Evolutionary conservation across 257 asterid genomes (phyloP), one percentile per base, ranked within the genome.

Genomic region (Leonotis leonurus): DNA sequence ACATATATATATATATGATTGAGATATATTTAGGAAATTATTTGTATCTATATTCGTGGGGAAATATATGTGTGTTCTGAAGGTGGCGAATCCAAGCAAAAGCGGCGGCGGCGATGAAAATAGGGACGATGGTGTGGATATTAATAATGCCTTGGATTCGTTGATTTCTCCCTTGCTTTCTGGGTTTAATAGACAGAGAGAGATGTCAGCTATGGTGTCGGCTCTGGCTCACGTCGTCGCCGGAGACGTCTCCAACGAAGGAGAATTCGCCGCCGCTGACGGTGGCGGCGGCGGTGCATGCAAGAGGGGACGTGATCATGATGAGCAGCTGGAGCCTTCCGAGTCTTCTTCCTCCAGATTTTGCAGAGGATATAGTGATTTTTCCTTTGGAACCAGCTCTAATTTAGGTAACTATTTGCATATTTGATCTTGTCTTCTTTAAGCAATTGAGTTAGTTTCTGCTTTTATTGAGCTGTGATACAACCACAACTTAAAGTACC

Each of bases 161-260:
- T 29, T 78, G 63, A 18, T 63, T 67, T 64, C 66, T 46, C 73
- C 80, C 1, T 52, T 71, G 76, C 29, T 80, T 53, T 55, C 68
- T 26, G 73, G 83, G 56, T 6, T 80, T 1, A 52, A 25, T 20
- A 73, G 91, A 58, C 86, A 90, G 65, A 68, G 61, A 7, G 98
- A 90, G 72, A 83, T 88, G 84, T 83, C 91, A 4, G 83, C 70
- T 0, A 89, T 89, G 85, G 95, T 89, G 16, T 70, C 82, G 0
- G 85, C 85, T 56, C 63, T 80, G 37, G 64, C 85, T 5, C 80
- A 71, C 41, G 97, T 90, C 20, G 82, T 90, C 35, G 84, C 87
- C 64, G 81, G 84, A 60, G 84, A 60, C 30, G 77, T 35, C n/a
- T 17, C 11, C 45, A 69, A 43, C 6, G 61, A 44, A n/a, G 62